Evolutionary conservation across 2,329 filamentous ascomycete species (phyloP), one percentile per base, ranked within the genome.

Genomic region (Verticillium nonalfalfae): DNA sequence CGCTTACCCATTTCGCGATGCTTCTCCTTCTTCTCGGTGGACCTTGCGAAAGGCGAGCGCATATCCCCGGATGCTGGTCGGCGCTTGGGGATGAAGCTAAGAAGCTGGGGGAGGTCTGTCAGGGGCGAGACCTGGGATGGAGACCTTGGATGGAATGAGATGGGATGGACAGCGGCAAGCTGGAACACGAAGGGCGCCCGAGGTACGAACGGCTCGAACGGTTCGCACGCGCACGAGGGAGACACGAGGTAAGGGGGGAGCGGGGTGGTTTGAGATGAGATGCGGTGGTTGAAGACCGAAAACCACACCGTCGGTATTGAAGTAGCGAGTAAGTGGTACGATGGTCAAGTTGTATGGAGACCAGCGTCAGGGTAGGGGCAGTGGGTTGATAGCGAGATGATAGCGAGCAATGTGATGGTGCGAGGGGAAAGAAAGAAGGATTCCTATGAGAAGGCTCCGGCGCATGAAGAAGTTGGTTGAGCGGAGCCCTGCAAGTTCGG

Each of bases 401-500:
- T 50, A 50, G 55, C 33, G 55, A 36, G 55, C 18, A 36, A 7
- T 10, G 33, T 57, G 14, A 34, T 18, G 36, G 55, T 18, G 45
- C 21, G 45, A 50, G 45, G 55, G 55, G 38, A 50, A 31, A 45
- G 57, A 58, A 45, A 13, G 57, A 58, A 31, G 31, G 57, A 33
- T 58, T 58, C 38, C 57, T 15, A 15, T 33, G n/a, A 58, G 15
- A 34, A 15, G 57, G 57, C 38, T 39, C 38, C 36, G 36, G 57
- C 33, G 26, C 18, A 50, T 45, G 26, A 58, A 31, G 39, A 50
- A 21, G 18, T 21, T 33, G 40, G 57, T 50, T 15, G 57, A 40
- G 57, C 57, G 21, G 39, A 45, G 39, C 26, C 26, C 57, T 58
- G 57, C 57, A 58, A 14, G 45, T 58, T 58, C 57, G 57, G 57